These are phyloP conservation scores for Salisapilia sapeloensis DNA, from an alignment of 352 stramenopile genomes.

Conservation along the genomic window DNA sequence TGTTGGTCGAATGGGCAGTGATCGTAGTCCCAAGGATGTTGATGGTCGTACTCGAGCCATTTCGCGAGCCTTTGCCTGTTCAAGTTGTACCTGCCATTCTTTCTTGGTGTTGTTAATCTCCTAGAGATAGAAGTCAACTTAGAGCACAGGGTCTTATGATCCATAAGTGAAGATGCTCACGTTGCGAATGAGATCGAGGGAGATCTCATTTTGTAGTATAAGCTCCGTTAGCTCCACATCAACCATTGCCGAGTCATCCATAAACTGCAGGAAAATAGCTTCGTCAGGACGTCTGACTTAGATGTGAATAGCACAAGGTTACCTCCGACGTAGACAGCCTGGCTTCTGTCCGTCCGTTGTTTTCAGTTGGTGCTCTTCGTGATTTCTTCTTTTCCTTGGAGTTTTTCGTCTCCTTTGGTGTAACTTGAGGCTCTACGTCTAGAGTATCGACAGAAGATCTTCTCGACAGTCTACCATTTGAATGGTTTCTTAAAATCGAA, in stretches of 20 bases:
- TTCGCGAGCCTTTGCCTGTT: constrained; percentile 26
- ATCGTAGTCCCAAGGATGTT: constrained; percentile 29
- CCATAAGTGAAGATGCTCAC: constrained; percentile 7
- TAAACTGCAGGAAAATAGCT: constrained; percentile 12
- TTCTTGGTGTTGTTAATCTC: constrained; percentile 71
- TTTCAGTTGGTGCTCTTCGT: too few relatives aligned
- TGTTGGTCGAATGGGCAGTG: constrained; percentile 2
- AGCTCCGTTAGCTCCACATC: constrained; percentile 69
- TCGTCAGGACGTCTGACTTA: too few relatives aligned
- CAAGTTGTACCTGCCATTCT: constrained; percentile 47
- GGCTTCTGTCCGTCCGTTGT: too few relatives aligned
- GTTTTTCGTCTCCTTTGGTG: too few relatives aligned
- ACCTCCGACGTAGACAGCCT: too few relatives aligned
- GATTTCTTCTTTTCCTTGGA: constrained; percentile 4
- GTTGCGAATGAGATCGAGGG: constrained; percentile 67
- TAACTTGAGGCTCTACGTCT: too few relatives aligned
- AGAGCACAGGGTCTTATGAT: not conserved
- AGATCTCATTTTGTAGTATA: constrained; percentile 75
- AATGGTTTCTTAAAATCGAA: too few relatives aligned
- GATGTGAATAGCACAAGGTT: too few relatives aligned
- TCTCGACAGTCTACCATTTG: too few relatives aligned
- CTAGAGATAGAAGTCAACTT: constrained; percentile 4
- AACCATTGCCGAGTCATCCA: constrained; percentile 55
- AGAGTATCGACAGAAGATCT: too few relatives aligned
- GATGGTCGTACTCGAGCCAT: constrained; percentile 18